These are phyloP conservation scores for Ophiosphaerella herpotricha DNA, from an alignment of 2,329 filamentous ascomycete genomes.

Conservation along the genomic window DNA sequence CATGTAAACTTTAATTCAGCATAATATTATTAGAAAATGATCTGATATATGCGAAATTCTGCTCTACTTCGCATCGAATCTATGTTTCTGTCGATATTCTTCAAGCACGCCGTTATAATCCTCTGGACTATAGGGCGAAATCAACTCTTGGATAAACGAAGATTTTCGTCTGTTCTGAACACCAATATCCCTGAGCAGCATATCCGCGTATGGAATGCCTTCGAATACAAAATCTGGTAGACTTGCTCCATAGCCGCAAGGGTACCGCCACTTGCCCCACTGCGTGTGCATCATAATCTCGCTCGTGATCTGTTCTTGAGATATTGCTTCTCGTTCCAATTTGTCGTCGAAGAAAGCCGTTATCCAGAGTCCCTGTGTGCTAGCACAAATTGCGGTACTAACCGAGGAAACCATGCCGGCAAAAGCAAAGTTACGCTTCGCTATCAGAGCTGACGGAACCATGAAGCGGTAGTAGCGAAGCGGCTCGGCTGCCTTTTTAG, in stretches of 20 bases:
- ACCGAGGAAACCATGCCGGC: conserved; percentile 43
- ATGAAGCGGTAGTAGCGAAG: conserved; percentile 44
- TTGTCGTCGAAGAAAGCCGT: conserved; percentile 64
- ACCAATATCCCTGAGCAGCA: conserved; percentile 22
- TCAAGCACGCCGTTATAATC: conserved; percentile 32
- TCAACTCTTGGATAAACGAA: conserved; percentile 12
- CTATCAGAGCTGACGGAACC: conserved; percentile 37
- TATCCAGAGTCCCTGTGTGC: conserved; percentile 50
- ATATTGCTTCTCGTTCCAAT: conserved; percentile 36
- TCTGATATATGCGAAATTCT: too few species aligned
- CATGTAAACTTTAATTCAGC: too few species aligned
- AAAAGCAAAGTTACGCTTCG: conserved; percentile 44
- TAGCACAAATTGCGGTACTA: conserved; percentile 37
- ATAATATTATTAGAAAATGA: too few species aligned
- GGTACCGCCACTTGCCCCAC: conserved; percentile 27
- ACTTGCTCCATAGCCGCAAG: conserved; percentile 22
- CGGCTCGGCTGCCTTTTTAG: conserved; percentile 5
- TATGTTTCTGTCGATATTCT: conserved; percentile 18
- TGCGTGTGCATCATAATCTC: conserved; percentile 28
- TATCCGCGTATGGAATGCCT: conserved; percentile 27
- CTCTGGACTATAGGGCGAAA: conserved; percentile 21
- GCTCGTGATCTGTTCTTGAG: conserved; percentile 12
- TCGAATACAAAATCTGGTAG: conserved; percentile 33
- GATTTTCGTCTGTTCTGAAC: conserved; percentile 18
- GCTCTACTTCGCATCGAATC: background rate